These are phyloP conservation scores for Flaveria trinervia DNA, from an alignment of 129 eudicot species.

Conservation along the genomic window DNA sequence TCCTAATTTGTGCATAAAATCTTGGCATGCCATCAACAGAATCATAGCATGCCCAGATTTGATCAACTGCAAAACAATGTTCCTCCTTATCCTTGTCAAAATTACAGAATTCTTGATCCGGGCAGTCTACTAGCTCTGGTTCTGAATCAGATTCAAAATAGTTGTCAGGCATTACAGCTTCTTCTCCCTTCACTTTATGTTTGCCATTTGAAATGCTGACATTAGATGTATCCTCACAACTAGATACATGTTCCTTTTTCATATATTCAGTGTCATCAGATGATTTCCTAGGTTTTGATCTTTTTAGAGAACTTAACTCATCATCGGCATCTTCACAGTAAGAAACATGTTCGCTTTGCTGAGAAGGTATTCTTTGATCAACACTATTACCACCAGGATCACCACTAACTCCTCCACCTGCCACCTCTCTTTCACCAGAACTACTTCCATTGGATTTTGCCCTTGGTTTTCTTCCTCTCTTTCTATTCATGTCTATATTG, in stretches of 20 bases:
- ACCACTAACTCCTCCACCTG: conserved; percentile 15
- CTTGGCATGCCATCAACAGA: conserved; percentile 72
- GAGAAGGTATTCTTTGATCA: conserved; percentile 41
- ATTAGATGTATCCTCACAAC: conserved; percentile 26
- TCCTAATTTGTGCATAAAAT: conserved; percentile 61
- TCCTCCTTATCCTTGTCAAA: conserved; percentile 58
- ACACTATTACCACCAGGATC: conserved; percentile 29
- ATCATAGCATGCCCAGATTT: conserved; percentile 87
- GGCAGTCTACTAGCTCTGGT: conserved; percentile 34
- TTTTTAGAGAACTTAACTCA: conserved; percentile 40
- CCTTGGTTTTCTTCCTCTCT: conserved; percentile 47
- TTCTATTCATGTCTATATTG: conserved; percentile 36
- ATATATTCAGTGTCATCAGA: conserved; percentile 23
- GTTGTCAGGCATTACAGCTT: conserved; percentile 9
- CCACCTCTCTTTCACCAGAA: conserved; percentile 36
- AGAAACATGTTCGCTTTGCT: conserved; percentile 49
- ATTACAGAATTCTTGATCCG: conserved; percentile 67
- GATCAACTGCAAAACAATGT: conserved; percentile 55
- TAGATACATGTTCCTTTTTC: conserved; percentile 27
- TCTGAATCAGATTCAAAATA: conserved; percentile 30
- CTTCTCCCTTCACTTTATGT: conserved; percentile 12
- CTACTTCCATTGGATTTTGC: conserved; percentile 52
- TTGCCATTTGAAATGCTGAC: conserved; percentile 27
- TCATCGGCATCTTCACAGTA: conserved; percentile 51
- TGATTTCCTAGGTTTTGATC: conserved; percentile 29